Evolutionary conservation across 805 yeast species (phyloP), one percentile per base, ranked within the genome.

Genomic region (Candida golubevii): DNA sequence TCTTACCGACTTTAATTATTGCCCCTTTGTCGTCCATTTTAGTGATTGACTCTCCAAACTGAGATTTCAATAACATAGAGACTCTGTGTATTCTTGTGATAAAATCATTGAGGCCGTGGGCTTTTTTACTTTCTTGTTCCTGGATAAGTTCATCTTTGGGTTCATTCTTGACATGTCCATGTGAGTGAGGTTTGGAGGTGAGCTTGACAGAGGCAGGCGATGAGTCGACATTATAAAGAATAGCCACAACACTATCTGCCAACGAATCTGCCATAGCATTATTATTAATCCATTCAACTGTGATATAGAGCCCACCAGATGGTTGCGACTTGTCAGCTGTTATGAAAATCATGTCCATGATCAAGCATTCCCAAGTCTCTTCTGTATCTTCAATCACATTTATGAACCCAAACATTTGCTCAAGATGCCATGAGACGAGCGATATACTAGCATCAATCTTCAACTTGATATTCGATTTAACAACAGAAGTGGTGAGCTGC

Each of bases 191-290:
- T 42, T 75, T 75, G 6, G 95, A 81, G 11, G 96, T 81, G 51
- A 88, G 63, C 60, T 91, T 93, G 27, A 93, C 96, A 7, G 97
- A 88, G 1, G 97, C 95, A 9, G 97, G 97, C 0, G 96, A 82
- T 0, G 96, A 83, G 61, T 93, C 99, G 35, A 91, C 93, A 36
- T 96, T 87, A 65, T 91, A 76, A 29, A 93, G 64, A 33, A 93
- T 88, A 0, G 97, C 97, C 46, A 93, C 78, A 1, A 89, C 85
- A 12, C 96, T 83, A 59, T 93, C 99, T 0, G 99, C 99, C 50
- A 93, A 79, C 0, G 97, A 84, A 58, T 93, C 99, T 48, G 86
- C 90, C 68, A 89, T 79, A 35, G 67, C 56, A 45, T 87, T 71
- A 46, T 89, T 90, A 54, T 95, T 91, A 13, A 81, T 78, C 99